Evolutionary conservation across 257 asterid genomes (phyloP).

Genomic region (Salvia miltiorrhiza): DNA sequence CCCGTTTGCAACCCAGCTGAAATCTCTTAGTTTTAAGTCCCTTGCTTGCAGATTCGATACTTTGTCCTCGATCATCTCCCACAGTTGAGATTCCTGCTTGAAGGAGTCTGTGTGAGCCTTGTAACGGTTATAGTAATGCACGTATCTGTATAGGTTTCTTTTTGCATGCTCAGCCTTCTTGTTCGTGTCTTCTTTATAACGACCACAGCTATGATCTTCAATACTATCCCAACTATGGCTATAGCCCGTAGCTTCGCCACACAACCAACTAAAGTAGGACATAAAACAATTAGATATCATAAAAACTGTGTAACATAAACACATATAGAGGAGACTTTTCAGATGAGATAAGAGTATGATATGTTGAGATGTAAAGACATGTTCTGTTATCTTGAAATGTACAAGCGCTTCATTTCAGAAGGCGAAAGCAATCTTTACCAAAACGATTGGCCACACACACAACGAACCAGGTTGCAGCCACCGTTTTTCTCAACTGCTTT

Average conservation of each 20-base stretch:
- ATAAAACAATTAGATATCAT: constrained; percentile 11
- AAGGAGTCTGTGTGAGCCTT: constrained; percentile 89
- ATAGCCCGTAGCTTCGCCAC: constrained; percentile 91
- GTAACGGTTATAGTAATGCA: constrained; percentile 84
- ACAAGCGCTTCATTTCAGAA: not conserved
- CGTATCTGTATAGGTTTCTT: constrained; percentile 72
- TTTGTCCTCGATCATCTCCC: constrained; percentile 62
- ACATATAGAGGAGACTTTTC: not conserved
- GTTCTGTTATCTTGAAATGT: not conserved
- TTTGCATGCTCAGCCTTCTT: constrained; percentile 66
- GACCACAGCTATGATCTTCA: constrained; percentile 86
- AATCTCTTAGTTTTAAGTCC: constrained; percentile 63
- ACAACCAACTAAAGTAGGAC: constrained; percentile 73
- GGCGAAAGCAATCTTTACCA: constrained; percentile 51
- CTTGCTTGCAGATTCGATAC: constrained; percentile 52
- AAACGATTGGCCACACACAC: constrained; percentile 94
- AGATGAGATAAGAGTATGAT: too few relatives aligned
- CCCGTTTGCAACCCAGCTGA: constrained; percentile 84
- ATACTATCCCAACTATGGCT: constrained; percentile 71
- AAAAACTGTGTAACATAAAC: not conserved
- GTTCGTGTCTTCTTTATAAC: constrained; percentile 56
- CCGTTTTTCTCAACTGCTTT: constrained; percentile 97
- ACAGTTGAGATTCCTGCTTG: constrained; percentile 69
- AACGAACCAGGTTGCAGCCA: constrained; percentile 90
- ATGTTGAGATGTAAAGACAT: not conserved